Evolutionary conservation across 352 stramenopile genomes (phyloP), one percentile per base, ranked within the genome.

Genomic region (Globisporangium ultimum): DNA sequence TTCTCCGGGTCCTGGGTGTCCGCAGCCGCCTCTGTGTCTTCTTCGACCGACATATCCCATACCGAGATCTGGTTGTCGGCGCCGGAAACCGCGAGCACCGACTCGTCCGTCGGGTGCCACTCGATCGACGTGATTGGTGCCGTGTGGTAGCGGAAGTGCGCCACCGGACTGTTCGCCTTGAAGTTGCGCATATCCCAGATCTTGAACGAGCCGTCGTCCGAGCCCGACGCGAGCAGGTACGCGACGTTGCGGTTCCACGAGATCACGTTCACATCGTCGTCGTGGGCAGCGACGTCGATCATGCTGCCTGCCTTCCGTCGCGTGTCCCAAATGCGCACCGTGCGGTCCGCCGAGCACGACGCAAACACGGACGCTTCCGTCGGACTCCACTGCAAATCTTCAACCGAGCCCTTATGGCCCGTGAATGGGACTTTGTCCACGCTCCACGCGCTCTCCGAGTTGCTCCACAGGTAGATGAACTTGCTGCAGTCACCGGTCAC

Each of bases 41-140:
- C 95, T 88, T 99, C 98, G 32, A 99, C 95, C n/a, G 88, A 98
- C 72, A 99, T 93, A 80, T 99, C 98, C 88, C 98, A 99, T 38
- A 99, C 86, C 22, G 97, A 95, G 63, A 98, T 95, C 61, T 98
- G 91, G 74, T 99, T 97, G 83, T 99, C 97, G 22, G 83, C 97
- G 20, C 90, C 86, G 5, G 90, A 74, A 6, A 98, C 95, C 14
- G 89, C 95, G 32, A 99, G 87, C 78, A 99, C 97, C 18, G 88
- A 98, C 76, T 99, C 97, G 72, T 99, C 98, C 4, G 93, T 98
- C n/a, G 97, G 97, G 73, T 99, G 91, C 98, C 98, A 99, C 84
- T 99, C 93, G 56, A 99, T 95, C 20, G 92, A 98, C 40, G 97
- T 99, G 55, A 99, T 97, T 5, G 97, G 96, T 28, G 80, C 96